Conservation (phyloP, 495 filamentous ascomycete genomes). For the Hypoxylon subgilvum region DNA sequence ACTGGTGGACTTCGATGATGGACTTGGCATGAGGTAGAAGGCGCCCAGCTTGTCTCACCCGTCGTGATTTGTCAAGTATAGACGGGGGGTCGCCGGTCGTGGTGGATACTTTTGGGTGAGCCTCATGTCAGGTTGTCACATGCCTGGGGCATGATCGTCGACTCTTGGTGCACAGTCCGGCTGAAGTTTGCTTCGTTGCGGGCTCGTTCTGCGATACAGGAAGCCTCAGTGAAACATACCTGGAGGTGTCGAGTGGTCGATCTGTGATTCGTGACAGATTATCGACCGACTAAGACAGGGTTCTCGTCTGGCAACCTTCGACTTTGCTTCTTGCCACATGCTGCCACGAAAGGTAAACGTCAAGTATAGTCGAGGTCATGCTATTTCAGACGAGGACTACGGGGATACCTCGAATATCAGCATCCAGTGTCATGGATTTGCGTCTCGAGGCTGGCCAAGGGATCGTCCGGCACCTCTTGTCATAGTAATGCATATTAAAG, state of each 20-base stretch:
- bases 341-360: conserved; percentile 7
- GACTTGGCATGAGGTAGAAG: not conserved
- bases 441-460: conserved; percentile 22
- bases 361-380: conserved; percentile 29
- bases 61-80: conserved; percentile 11
- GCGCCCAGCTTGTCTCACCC: not conserved
- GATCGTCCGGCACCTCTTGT: conserved; percentile 27
- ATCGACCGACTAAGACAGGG: conserved; percentile 27
- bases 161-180: conserved; percentile 13
- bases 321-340: conserved; percentile 14
- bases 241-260: conserved; percentile 13
- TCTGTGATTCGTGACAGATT: conserved; percentile 18
- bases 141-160: conserved; percentile 22
- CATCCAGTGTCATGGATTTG: conserved; percentile 22
- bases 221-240: conserved; percentile 22
- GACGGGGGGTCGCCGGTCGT: conserved; percentile 11
- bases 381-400: conserved; percentile 20
- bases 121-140: conserved; percentile 31
- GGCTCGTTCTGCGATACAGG: conserved; percentile 7
- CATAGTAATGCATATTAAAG: conserved; percentile 37
- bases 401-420: conserved; percentile 8
- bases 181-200: conserved; percentile 20
- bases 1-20: not conserved
- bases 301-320: conserved; percentile 22
- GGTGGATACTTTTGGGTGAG: conserved; percentile 25